Evolutionary conservation across 306 rosid genomes (phyloP), one percentile per base, ranked within the genome.

Genomic region (Myrica gale): DNA sequence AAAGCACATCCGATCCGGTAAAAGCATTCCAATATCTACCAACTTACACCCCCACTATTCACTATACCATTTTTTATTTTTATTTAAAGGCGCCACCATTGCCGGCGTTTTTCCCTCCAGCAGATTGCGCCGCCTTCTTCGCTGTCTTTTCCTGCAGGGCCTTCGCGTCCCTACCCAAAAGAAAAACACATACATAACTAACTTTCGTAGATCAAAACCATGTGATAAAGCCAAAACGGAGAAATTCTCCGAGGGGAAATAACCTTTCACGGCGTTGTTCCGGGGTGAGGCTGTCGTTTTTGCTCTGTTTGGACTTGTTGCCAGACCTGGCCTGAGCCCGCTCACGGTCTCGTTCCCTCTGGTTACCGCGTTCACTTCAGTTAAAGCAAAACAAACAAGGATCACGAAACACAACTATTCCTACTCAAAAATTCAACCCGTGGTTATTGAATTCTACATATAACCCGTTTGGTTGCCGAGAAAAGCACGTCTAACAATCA

Each of bases 251-350:
- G 32, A 26, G 32, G 37, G 37, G 2, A 32, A 32, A 32, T 3
- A 32, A 92, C 97, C 96, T 92, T 87, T 92, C 92, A 23, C 96
- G 89, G 82, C 92, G 97, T 53, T 92, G 96, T 68, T 92, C 96
- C 6, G 96, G 96, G 70, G 93, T 90, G 71, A 88, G 80, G 26
- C 97, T 96, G 53, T 92, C 96, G 72, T 0, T 5, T 78, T 86
- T 92, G 51, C 58, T 71, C 23, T 79, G 69, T 72, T 78, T 85
- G 10, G 71, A 0, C 79, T 87, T 89, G 45, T 19, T 61, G 58
- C 87, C 83, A 1, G 63, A 43, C 63, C 97, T 83, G 51, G 93
- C 32, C 76, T 81, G 87, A 81, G 96, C 93, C 87, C 91, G 86
- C 85, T 88, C 96, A 54, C 97, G 90, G 69, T 87, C 97, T 66